Conservation (phyloP, 257 asterid species). For the Agastache rugosa region DNA sequence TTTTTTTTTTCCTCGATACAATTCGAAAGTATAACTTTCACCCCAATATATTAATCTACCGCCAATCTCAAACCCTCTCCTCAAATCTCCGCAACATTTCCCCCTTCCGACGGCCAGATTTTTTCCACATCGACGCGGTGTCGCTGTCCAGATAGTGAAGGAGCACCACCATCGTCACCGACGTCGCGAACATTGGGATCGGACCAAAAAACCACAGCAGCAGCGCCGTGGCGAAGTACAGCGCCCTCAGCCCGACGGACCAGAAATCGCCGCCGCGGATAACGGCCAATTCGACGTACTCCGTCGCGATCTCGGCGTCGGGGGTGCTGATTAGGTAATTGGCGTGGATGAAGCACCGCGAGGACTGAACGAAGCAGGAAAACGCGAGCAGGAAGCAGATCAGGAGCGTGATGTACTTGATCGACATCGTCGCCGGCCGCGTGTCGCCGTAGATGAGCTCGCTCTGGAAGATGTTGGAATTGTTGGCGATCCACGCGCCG, state of each 20-base stretch:
- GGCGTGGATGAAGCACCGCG: conserved; percentile 70
- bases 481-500: conserved; percentile 78
- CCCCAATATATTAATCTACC: no score
- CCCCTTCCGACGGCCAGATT: conserved; percentile 26
- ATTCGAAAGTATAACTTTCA: no score
- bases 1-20: no score
- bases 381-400: conserved; percentile 66
- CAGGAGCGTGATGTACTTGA: conserved; percentile 63
- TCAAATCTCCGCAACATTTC: no score
- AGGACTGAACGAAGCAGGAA: conserved; percentile 74
- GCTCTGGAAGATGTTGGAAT: conserved; percentile 58
- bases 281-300: conserved; percentile 59
- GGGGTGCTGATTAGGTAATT: conserved; percentile 66
- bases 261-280: conserved; percentile 75
- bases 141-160: conserved; percentile 63
- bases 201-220: conserved; percentile 78
- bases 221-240: conserved; percentile 63
- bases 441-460: conserved; percentile 72
- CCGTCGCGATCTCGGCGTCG: conserved; percentile 44
- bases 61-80: no score
- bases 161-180: conserved; percentile 54
- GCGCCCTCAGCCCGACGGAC: conserved; percentile 71
- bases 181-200: conserved; percentile 68
- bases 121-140: conserved; percentile 46
- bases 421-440: conserved; percentile 63